Percentiles rank a stretch among this genome's conserved stretches.
These are phyloP conservation scores for Xylaria castorea DNA, from an alignment of 495 filamentous ascomycete genomes.

Conservation along the genomic window DNA sequence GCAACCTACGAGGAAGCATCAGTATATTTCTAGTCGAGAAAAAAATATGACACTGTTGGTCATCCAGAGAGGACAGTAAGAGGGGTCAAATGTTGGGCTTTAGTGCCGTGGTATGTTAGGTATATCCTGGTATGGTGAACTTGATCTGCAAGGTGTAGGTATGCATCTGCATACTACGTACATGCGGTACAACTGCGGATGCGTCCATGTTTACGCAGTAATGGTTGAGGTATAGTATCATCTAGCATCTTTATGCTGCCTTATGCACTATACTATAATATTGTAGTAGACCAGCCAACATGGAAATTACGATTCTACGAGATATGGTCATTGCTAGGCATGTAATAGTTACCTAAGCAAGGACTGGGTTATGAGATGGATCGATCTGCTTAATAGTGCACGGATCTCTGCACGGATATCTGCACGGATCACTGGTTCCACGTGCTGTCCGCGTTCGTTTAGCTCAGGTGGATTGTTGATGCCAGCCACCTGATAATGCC, in stretches of 20 bases:
- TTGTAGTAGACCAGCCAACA: background rate
- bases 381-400: no score
- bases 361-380: background rate
- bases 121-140: background rate
- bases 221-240: background rate
- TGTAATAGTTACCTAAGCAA: background rate
- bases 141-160: constrained; percentile 10
- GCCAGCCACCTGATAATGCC: constrained; percentile 18
- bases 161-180: constrained; percentile 8
- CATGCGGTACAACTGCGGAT: background rate
- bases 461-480: background rate
- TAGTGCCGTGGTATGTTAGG: background rate
- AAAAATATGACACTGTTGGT: background rate
- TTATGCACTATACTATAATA: background rate
- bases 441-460: constrained; percentile 2
- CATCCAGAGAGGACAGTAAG: background rate
- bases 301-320: background rate
- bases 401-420: background rate
- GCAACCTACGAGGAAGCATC: background rate
- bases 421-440: constrained; percentile 7
- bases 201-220: background rate
- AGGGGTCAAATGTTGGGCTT: background rate
- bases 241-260: background rate
- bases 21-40: background rate
- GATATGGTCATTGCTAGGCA: background rate